Base-by-base conservation (phyloP, 2,329 filamentous ascomycete genomes). In the Apiospora hydei region DNA sequence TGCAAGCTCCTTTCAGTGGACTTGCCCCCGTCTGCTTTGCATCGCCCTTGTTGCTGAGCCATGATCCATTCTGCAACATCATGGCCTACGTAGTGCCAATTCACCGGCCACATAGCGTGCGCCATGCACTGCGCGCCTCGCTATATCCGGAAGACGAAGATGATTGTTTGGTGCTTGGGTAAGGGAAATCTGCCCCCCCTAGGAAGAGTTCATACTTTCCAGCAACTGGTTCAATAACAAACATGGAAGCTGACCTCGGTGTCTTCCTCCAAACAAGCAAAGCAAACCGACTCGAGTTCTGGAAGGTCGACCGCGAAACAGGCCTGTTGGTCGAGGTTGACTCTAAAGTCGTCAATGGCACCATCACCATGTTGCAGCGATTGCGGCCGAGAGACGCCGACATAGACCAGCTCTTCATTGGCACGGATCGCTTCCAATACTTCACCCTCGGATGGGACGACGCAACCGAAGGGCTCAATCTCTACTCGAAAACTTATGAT, bases 1-100 rank as follows among this genome's bases (percentile, higher is more conserved):
- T n/a, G 57, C 57, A 64, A 64, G 18, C 21, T 41, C 34, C 57
- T 64, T 11, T 26, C 7, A 16, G 16, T 24, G 44, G 26, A 26
- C 21, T 57, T 57, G 44, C 46, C 41, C 38, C 18, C 24, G 16
- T 11, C 68, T 21, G 34, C 11, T 30, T 41, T n/a, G 21, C 10
- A 66, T 24, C 43, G 11, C 11, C 44, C 41, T 67, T 34, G 71
- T 38, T 61, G 72, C 34, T 67, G 46, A 76, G 72, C 72, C 71
- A 79, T 80, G 79, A 69, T 72, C 78, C 76, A 69, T 64, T 69
- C 72, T 46, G 44, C 68, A 51, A n/a, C 76, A 78, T 71, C 71
- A 99, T 99, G 96, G 93, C 96, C 70, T 99, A 98, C 82, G 87
- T 99, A 78, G 95, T 94, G 74, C 95, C 96, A 51, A 96, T 99